Base-by-base conservation (phyloP, 306 rosid genomes). In the Medicago ruthenica region DNA sequence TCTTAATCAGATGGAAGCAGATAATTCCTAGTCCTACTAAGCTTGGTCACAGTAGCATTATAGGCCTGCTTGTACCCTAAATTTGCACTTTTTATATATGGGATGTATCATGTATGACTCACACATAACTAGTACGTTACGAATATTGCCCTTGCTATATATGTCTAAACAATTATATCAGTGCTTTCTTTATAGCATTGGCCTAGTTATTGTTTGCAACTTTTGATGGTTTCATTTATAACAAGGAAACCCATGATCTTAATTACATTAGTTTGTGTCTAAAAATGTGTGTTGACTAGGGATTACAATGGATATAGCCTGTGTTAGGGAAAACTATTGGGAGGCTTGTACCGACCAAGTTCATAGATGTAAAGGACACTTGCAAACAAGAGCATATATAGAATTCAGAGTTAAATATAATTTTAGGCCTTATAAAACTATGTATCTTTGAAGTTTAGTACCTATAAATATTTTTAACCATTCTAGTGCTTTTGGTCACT, bases 1-100 rank as follows among this genome's bases (percentile, higher is more conserved):
- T 79, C 84, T 88, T 31, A 88, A 90, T 76, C 91, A 83, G 81
- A 79, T 89, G 86, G 81, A 78, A 80, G 86, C 40, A 45, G 79
- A 89, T 78, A 81, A 81, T 54, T 82, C 91, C 67, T 81, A 68
- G 82, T 48, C 64, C 61, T 61, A 60, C 14, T 61, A 70, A 45
- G 82, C 73, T 67, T 39, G 78, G 67, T 50, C 42, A 9, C 17
- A 0, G 11, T 22, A 65, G 36, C 65, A 81, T 22, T 73, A 34
- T 34, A 59, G 71, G 62, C 31, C 59, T 39, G 27, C 36, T 63
- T 53, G 71, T n/a, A 79, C 60, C 76, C 34, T 71, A 40, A 80
- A 50, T 34, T 41, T 55, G 63, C 10, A 2, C n/a, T 9, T 74
- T 10, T 48, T 70, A 31, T 79, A 34, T 51, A 2, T 77, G 51